These are phyloP conservation scores for Calonectria honghensis DNA, from an alignment of 2,329 filamentous ascomycete species.

Conservation along the genomic window DNA sequence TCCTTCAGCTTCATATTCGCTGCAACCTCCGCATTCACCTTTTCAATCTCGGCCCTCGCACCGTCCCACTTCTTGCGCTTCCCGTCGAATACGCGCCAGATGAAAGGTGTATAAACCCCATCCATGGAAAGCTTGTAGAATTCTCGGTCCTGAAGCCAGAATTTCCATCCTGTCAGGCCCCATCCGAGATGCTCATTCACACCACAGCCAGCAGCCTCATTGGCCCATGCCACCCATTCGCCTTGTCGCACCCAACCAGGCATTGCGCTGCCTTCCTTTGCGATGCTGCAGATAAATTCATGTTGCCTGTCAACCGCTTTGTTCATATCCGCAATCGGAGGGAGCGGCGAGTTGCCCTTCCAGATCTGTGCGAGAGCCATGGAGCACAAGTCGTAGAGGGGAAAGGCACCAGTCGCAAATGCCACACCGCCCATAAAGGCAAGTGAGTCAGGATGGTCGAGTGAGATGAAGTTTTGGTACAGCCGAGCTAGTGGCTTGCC, in stretches of 20 bases:
- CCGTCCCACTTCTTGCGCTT: conserved; percentile 63
- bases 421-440: conserved; percentile 64
- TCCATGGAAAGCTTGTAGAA: conserved; percentile 62
- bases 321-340: conserved; percentile 61
- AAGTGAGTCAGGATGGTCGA: conserved; percentile 64
- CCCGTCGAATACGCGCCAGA: conserved; percentile 64
- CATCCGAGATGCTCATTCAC: conserved; percentile 64
- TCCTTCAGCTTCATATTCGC: conserved; percentile 45
- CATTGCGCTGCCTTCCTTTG: conserved; percentile 52
- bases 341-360: conserved; percentile 62
- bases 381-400: conserved; percentile 64
- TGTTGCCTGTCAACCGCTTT: conserved; percentile 59
- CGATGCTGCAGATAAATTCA: conserved; percentile 56
- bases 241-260: conserved; percentile 56
- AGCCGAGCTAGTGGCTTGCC: conserved; percentile 59
- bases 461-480: conserved; percentile 67
- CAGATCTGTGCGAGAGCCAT: conserved; percentile 67
- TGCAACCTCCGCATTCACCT: conserved; percentile 52
- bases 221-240: conserved; percentile 63
- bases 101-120: conserved; percentile 64
- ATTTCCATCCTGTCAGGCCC: conserved; percentile 62
- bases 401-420: conserved; percentile 59
- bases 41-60: conserved; percentile 60
- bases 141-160: conserved; percentile 63
- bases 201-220: conserved; percentile 65